Conservation (phyloP, 108 stramenopile species). For the Cyclotella distinguenda region DNA sequence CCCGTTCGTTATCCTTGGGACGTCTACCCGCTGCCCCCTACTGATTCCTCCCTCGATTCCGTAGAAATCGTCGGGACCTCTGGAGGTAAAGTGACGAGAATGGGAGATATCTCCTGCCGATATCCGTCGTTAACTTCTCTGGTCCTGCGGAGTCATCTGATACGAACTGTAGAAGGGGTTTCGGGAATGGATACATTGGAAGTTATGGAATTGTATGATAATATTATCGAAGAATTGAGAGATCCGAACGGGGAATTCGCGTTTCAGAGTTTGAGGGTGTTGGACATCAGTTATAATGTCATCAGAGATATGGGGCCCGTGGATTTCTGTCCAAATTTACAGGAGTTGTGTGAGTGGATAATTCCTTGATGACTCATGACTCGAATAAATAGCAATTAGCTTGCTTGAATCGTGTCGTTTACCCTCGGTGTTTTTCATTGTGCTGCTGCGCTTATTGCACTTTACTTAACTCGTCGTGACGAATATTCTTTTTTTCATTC, state of each 20-base stretch:
- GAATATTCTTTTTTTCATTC: no score
- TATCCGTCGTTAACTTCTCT: slow-evolving; percentile 54
- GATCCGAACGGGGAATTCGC: slow-evolving; percentile 55
- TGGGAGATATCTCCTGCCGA: slow-evolving; percentile 56
- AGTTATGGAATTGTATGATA: slow-evolving; percentile 94
- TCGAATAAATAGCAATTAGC: no score
- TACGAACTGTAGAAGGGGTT: slow-evolving; percentile 79
- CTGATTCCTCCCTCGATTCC: slow-evolving; percentile 42
- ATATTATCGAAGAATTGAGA: slow-evolving; percentile 71
- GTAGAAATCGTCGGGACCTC: slow-evolving; percentile 81
- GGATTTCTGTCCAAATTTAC: slow-evolving; percentile 61
- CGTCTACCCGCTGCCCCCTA: slow-evolving; percentile 40
- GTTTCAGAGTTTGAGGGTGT: slow-evolving; percentile 54
- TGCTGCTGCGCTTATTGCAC: no score
- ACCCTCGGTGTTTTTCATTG: not conserved
- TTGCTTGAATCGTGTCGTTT: no score
- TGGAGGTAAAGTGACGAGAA: slow-evolving; percentile 82
- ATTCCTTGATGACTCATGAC: slow-evolving; percentile 4
- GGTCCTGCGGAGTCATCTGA: slow-evolving; percentile 75
- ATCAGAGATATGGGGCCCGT: slow-evolving; percentile 87
- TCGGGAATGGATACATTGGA: slow-evolving; percentile 59
- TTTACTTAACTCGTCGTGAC: no score
- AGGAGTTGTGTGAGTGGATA: slow-evolving; percentile 69
- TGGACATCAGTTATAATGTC: slow-evolving; percentile 93
- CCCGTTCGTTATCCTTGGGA: slow-evolving; percentile 72